phyloP scores from a whole-genome alignment of 108 stramenopile species.

The Parmales sp. region DNA sequence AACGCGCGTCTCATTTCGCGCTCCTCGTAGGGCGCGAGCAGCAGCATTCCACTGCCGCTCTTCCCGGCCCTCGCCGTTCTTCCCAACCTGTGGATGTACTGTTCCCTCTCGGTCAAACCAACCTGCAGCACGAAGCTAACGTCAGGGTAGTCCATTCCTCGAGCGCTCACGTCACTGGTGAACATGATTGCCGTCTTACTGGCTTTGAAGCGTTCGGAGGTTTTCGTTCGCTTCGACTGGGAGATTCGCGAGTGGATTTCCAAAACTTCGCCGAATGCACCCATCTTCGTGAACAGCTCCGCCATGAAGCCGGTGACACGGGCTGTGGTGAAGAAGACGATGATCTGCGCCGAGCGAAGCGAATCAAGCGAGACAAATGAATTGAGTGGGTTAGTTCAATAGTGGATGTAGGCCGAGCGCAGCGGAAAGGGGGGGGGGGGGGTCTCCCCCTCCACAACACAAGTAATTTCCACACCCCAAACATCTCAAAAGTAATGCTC shows the following conservation, averaged over 20 bases:
- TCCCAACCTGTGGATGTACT: conserved; percentile 92
- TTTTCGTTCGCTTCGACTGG: conserved; percentile 59
- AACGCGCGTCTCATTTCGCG: conserved; percentile 17
- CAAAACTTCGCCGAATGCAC: conserved; percentile 45
- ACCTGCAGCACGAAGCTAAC: conserved; percentile 71
- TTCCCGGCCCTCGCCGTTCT: conserved; percentile 85
- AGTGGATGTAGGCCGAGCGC: too few species aligned
- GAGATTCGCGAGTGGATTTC: conserved; percentile 78
- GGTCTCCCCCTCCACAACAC: too few species aligned
- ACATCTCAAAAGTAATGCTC: not conserved
- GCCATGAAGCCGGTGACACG: conserved; percentile 61
- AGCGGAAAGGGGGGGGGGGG: too few species aligned
- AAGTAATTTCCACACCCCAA: not conserved
- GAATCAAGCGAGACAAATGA: too few species aligned
- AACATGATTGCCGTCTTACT: conserved; percentile 48
- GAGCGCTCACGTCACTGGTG: conserved; percentile 77
- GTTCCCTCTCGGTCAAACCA: conserved; percentile 63
- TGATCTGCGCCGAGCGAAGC: too few species aligned
- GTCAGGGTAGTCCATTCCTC: conserved; percentile 81
- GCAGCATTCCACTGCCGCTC: conserved; percentile 47
- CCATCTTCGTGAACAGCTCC: conserved; percentile 54
- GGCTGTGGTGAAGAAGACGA: conserved; percentile 84
- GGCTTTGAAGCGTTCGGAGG: conserved; percentile 51
- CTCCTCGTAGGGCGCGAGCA: conserved; percentile 47
- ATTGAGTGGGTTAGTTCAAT: too few species aligned